Conservation (phyloP, 1,284 basidiomycete genomes). For the Crocinoboletus sp. region DNA sequence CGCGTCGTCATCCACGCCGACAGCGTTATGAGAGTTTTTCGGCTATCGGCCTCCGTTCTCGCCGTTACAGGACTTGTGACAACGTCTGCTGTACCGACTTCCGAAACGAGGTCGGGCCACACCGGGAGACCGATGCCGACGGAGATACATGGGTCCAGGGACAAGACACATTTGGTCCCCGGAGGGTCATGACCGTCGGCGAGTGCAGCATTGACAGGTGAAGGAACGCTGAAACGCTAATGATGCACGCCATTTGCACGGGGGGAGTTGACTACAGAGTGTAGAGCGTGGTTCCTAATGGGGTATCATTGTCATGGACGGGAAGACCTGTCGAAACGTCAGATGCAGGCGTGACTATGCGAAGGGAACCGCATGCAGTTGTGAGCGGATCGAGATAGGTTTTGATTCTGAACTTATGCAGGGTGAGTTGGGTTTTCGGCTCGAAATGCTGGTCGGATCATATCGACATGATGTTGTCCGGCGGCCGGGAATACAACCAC, state of each 20-base stretch:
- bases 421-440: conserved; percentile 9
- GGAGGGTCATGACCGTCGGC: conserved; percentile 3
- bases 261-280: conserved; percentile 3
- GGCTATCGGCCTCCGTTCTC: conserved; percentile 4
- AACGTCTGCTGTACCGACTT: conserved; percentile 14
- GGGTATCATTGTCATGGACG: not conserved
- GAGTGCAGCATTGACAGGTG: conserved; percentile 1
- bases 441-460: conserved; percentile 3
- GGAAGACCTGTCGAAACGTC: not conserved
- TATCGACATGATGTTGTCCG: not conserved
- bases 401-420: conserved; percentile 6
- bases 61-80: not conserved
- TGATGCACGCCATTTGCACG: conserved; percentile 2
- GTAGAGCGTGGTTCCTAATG: conserved; percentile 5
- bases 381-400: conserved; percentile 11
- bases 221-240: conserved; percentile 3
- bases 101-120: conserved; percentile 1
- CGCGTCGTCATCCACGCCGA: not conserved
- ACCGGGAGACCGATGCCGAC: conserved; percentile 12
- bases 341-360: not conserved
- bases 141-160: conserved; percentile 8
- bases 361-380: too few species aligned
- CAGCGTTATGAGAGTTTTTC: conserved; percentile 6
- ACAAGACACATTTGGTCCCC: conserved; percentile 4
- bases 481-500: not conserved